These are phyloP conservation scores for Aureobasidium sp. DNA, from an alignment of 2,329 filamentous ascomycete genomes.

Conservation along the genomic window DNA sequence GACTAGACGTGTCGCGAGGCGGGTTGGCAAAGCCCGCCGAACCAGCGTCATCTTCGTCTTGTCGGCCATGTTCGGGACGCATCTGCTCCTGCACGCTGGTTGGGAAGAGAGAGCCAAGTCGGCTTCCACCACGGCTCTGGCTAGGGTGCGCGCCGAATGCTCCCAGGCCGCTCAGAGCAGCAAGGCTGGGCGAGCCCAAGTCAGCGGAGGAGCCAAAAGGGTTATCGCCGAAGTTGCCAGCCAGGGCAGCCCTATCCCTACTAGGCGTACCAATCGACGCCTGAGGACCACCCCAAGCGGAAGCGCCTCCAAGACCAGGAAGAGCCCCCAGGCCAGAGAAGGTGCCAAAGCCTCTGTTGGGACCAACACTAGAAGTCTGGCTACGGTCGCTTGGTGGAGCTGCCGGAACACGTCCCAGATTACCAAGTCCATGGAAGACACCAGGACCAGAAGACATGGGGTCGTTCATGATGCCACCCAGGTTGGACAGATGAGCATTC, in stretches of 20 bases:
- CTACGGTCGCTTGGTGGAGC: slow-evolving; percentile 76
- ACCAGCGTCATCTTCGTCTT: slow-evolving; percentile 50
- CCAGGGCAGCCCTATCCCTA: slow-evolving; percentile 45
- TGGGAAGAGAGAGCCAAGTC: slow-evolving; percentile 81
- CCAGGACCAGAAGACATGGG: slow-evolving; percentile 16
- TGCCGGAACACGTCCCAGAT: slow-evolving; percentile 34
- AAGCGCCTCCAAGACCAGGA: slow-evolving; percentile 49
- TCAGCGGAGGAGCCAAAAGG: slow-evolving; percentile 67
- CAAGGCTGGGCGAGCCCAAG: slow-evolving; percentile 64
- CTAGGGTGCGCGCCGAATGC: slow-evolving; percentile 53
- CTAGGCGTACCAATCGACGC: slow-evolving; percentile 68
- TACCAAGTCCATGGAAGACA: slow-evolving; percentile 26
- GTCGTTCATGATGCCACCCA: slow-evolving; percentile 44
- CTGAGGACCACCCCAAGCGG: slow-evolving; percentile 54
- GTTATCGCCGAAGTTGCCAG: slow-evolving; percentile 46
- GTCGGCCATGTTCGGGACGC: slow-evolving; percentile 46
- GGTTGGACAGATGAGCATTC: slow-evolving; percentile 39
- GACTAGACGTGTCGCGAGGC: slow-evolving; percentile 47
- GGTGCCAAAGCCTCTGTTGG: slow-evolving; percentile 60
- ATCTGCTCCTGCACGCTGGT: slow-evolving; percentile 85
- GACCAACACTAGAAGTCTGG: slow-evolving; percentile 81
- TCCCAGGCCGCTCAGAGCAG: slow-evolving; percentile 58
- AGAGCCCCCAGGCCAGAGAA: slow-evolving; percentile 45
- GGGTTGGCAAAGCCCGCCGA: slow-evolving; percentile 20
- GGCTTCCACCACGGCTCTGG: slow-evolving; percentile 47